Evolutionary conservation across 2,329 filamentous ascomycete species (phyloP).

Genomic region (Diaporthe vexans): DNA sequence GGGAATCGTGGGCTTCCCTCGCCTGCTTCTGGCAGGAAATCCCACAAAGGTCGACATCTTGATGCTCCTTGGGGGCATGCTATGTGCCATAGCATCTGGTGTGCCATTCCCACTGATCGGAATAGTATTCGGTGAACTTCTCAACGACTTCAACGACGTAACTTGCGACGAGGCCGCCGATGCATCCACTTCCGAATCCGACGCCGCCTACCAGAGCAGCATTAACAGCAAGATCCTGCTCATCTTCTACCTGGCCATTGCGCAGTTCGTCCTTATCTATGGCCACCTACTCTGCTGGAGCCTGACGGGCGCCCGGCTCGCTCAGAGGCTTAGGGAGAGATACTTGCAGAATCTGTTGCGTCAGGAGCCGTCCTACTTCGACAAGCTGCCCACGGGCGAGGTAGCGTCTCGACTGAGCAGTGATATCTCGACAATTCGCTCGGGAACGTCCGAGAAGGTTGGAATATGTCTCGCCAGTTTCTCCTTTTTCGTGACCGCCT

Average conservation of each 20-base stretch:
- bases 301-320: conserved; percentile 73
- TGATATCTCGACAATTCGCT: conserved; percentile 77
- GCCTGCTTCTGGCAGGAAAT: conserved; percentile 44
- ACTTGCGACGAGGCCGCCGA: conserved; percentile 52
- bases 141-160: conserved; percentile 65
- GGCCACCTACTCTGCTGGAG: conserved; percentile 75
- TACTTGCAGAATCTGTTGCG: conserved; percentile 72
- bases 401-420: conserved; percentile 75
- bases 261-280: conserved; percentile 75
- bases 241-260: conserved; percentile 75
- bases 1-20: conserved; percentile 42
- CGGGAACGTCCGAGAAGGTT: conserved; percentile 79
- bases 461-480: conserved; percentile 74
- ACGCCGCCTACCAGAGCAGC: conserved; percentile 41
- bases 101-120: conserved; percentile 69
- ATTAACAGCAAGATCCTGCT: conserved; percentile 50
- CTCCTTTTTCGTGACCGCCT: conserved; percentile 78
- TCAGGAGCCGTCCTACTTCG: conserved; percentile 76
- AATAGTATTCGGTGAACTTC: conserved; percentile 67
- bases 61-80: conserved; percentile 41
- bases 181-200: conserved; percentile 31
- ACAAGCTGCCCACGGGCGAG: conserved; percentile 73
- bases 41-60: conserved; percentile 41
- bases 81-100: conserved; percentile 56
- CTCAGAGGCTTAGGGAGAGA: conserved; percentile 72